A percentile compares a stretch with the other conserved stretches of the same genome.
Evolutionary conservation across 495 filamentous ascomycete genomes (phyloP).

Genomic region (Lasiosphaeria ovina): DNA sequence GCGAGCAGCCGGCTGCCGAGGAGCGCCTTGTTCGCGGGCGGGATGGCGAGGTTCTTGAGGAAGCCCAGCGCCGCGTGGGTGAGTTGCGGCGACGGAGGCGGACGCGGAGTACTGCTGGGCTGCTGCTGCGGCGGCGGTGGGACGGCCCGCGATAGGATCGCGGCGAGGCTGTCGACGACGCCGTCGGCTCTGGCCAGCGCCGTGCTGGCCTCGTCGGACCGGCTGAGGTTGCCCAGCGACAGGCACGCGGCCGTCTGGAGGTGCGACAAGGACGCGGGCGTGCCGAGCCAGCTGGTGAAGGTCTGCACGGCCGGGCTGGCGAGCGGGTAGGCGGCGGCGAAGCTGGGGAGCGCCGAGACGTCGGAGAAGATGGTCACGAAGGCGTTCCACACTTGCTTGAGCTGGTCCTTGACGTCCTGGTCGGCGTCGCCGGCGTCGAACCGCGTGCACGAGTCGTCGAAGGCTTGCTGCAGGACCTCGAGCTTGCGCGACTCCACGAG

Average conservation of each 20-base stretch:
- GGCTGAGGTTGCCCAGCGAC: constrained; percentile 73
- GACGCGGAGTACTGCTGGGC: constrained; percentile 12
- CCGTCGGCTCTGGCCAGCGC: constrained; percentile 49
- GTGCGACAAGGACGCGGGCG: constrained; percentile 29
- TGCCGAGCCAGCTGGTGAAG: constrained; percentile 49
- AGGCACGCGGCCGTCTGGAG: constrained; percentile 74
- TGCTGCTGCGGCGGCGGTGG: constrained; percentile 16
- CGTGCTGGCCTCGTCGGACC: constrained; percentile 62
- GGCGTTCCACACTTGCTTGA: constrained; percentile 53
- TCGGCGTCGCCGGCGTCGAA: constrained; percentile 30
- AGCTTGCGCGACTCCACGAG: constrained; percentile 39
- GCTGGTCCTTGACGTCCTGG: constrained; percentile 48
- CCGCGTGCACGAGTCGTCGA: constrained; percentile 29
- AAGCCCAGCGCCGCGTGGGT: constrained; percentile 70
- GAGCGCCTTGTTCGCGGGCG: constrained; percentile 56
- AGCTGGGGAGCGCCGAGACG: constrained; percentile 57
- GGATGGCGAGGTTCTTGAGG: constrained; percentile 75
- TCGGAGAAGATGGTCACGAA: constrained; percentile 62
- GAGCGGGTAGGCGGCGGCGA: constrained; percentile 39
- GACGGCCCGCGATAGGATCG: constrained; percentile 44
- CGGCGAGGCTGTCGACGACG: constrained; percentile 56
- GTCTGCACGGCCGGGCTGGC: constrained; percentile 44
- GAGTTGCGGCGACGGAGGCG: constrained; percentile 44
- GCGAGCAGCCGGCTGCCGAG: constrained; percentile 50
- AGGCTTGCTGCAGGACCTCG: constrained; percentile 31